Conservation (phyloP, 495 filamentous ascomycete species). For the Tuber magnatum region DNA sequence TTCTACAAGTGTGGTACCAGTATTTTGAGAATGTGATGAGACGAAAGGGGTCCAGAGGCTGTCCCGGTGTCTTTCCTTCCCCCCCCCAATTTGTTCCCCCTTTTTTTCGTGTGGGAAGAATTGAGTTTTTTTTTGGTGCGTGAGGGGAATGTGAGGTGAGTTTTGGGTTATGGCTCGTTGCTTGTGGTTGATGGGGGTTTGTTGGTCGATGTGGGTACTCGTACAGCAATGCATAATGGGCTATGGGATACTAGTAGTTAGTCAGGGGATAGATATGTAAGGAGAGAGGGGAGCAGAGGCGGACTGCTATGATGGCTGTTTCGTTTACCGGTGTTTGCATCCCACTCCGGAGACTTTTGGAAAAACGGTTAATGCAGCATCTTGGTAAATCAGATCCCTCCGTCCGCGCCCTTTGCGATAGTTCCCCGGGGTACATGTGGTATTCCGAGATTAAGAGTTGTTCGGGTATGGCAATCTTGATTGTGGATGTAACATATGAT, state of each 20-base stretch:
- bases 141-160: neutral
- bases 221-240: neutral
- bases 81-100: neutral
- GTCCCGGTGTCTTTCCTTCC: neutral
- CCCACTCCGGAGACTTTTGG: neutral
- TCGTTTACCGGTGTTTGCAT: too few species aligned
- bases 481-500: too few species aligned
- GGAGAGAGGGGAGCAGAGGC: neutral
- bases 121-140: neutral
- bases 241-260: neutral
- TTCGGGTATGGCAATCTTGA: neutral
- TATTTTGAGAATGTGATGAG: neutral
- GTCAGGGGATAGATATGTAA: neutral
- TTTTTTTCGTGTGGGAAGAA: neutral
- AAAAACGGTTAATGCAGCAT: neutral
- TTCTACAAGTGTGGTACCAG: neutral
- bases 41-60: neutral
- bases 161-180: too few species aligned
- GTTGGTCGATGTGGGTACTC: too few species aligned
- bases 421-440: too few species aligned
- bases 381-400: too few species aligned
- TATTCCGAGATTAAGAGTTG: neutral
- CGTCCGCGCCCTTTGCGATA: too few species aligned
- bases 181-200: too few species aligned
- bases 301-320: neutral